A percentile compares a stretch with the other conserved stretches of the same genome.
Evolutionary conservation across 257 asterid genomes (phyloP).

Genomic region (Osmanthus fragrans): DNA sequence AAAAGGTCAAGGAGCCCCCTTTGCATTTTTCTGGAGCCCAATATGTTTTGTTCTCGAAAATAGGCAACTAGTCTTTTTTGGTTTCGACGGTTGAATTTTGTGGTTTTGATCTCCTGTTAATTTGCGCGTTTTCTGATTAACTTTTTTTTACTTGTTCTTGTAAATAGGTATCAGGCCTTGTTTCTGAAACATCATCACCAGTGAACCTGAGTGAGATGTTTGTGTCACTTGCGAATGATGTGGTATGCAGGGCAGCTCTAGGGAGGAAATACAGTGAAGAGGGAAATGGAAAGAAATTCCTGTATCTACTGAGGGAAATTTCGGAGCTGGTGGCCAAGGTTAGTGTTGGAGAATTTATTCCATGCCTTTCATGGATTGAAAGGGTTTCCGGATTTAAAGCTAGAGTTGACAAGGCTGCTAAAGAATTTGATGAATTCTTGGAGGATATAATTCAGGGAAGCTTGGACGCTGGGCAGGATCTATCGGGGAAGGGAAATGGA

Average conservation of each 20-base stretch:
- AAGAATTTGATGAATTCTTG: conserved; percentile 17
- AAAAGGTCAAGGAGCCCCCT: conserved; percentile 17
- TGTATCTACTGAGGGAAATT: not conserved
- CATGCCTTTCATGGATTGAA: conserved; percentile 36
- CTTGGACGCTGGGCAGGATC: not conserved
- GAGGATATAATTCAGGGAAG: conserved; percentile 18
- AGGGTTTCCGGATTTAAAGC: conserved; percentile 17
- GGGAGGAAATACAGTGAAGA: conserved; percentile 26
- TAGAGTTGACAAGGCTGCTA: not conserved
- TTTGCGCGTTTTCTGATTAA: not conserved
- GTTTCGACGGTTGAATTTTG: too few species aligned
- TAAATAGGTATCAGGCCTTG: not conserved
- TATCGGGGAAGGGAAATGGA: not conserved
- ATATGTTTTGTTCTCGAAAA: too few species aligned
- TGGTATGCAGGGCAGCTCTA: conserved; percentile 11
- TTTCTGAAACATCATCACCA: not conserved
- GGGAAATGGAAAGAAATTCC: not conserved
- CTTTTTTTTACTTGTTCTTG: not conserved
- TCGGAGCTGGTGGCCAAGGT: conserved; percentile 7
- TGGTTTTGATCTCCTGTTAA: too few species aligned
- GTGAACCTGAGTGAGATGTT: conserved; percentile 27
- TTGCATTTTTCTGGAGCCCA: too few species aligned
- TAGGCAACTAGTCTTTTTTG: too few species aligned
- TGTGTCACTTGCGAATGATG: not conserved
- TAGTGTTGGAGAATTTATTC: conserved; percentile 22